Conservation (phyloP, 2,329 filamentous ascomycete genomes). For the Apiospora rasikravindrae region DNA sequence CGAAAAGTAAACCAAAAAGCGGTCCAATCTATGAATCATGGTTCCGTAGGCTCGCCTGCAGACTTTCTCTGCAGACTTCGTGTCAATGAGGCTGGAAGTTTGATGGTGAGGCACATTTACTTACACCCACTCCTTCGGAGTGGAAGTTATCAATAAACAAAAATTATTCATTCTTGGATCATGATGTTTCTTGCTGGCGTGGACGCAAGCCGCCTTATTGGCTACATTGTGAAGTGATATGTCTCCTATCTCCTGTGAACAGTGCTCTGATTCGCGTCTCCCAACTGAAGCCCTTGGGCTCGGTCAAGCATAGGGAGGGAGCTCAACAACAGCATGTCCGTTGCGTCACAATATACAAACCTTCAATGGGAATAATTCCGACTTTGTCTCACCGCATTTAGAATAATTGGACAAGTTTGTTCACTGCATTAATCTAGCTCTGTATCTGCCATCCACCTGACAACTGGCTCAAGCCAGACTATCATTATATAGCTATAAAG, state of each 20-base stretch:
- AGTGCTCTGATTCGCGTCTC: not conserved
- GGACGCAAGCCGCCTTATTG: not conserved
- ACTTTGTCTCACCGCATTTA: not conserved
- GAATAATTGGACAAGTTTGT: not conserved
- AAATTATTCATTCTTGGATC: not conserved
- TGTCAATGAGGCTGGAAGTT: conserved; percentile 74
- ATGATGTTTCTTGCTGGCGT: not conserved
- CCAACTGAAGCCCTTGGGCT: not conserved
- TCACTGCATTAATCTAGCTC: not conserved
- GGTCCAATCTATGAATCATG: conserved; percentile 53
- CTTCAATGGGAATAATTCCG: not conserved
- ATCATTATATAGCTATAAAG: conserved; percentile 7
- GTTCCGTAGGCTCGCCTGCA: conserved; percentile 73
- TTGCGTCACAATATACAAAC: not conserved
- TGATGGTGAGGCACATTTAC: conserved; percentile 82
- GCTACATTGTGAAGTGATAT: not conserved
- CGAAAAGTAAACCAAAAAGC: conserved; percentile 72
- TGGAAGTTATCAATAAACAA: not conserved
- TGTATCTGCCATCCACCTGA: not conserved
- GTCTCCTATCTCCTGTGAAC: not conserved
- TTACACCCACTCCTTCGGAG: not conserved
- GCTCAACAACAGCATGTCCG: not conserved
- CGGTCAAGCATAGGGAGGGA: not conserved
- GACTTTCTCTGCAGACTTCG: conserved; percentile 70
- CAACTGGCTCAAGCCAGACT: not conserved